phyloP scores from a whole-genome alignment of 495 filamentous ascomycete genomes.

The Neurospora sublineolata region DNA sequence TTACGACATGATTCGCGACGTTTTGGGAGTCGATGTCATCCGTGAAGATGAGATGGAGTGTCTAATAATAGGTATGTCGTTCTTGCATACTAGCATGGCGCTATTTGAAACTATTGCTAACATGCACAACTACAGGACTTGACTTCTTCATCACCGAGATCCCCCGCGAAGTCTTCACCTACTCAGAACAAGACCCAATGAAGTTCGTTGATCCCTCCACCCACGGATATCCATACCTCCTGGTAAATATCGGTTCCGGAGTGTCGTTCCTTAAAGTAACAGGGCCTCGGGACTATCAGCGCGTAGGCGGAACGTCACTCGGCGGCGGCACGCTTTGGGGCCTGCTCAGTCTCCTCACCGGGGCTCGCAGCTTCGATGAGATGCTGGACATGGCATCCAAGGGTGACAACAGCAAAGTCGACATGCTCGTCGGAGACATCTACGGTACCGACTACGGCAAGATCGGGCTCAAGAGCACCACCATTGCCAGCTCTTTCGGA shows the following conservation, averaged over 20 bases:
- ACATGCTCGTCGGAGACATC: slow-evolving; percentile 97
- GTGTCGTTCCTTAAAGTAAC: slow-evolving; percentile 98
- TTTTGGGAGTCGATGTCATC: slow-evolving; percentile 73
- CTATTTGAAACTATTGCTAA: not conserved
- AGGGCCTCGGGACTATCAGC: slow-evolving; percentile 69
- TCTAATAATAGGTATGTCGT: slow-evolving; percentile 70
- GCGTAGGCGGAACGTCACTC: slow-evolving; percentile 88
- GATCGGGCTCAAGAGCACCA: slow-evolving; percentile 85
- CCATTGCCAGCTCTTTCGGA: slow-evolving; percentile 91
- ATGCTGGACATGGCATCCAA: slow-evolving; percentile 90
- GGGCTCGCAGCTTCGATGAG: slow-evolving; percentile 83
- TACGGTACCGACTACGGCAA: slow-evolving; percentile 93
- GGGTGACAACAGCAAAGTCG: slow-evolving; percentile 84
- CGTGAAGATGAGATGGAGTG: slow-evolving; percentile 98
- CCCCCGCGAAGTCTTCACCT: slow-evolving; percentile 91
- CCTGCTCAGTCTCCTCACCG: slow-evolving; percentile 77
- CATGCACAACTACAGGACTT: slow-evolving; percentile 36
- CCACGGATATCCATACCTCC: slow-evolving; percentile 87
- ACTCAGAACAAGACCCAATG: slow-evolving; percentile 80
- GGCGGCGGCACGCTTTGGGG: slow-evolving; percentile 97
- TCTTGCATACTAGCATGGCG: not conserved
- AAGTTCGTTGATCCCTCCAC: slow-evolving; percentile 57
- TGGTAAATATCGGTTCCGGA: slow-evolving; percentile 98
- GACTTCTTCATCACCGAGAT: slow-evolving; percentile 99
- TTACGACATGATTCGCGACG: slow-evolving; percentile 77